These are phyloP conservation scores for Gnomoniopsis smithogilvyi DNA, from an alignment of 2,329 filamentous ascomycete species.

Conservation along the genomic window DNA sequence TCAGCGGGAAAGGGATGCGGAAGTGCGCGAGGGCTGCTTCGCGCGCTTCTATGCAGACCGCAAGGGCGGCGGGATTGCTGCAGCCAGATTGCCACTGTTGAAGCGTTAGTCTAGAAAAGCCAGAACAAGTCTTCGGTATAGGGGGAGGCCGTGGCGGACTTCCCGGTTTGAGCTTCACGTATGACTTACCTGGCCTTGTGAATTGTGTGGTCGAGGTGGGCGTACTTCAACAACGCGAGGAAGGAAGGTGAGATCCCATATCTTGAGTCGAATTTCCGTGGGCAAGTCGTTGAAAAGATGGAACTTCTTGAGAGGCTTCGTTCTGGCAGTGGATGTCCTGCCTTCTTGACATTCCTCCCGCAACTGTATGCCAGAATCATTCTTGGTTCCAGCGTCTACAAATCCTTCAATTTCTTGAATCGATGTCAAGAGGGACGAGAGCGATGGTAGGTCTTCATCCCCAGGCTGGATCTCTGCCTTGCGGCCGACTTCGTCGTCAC, in stretches of 20 bases:
- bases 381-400: neutral
- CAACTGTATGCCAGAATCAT: neutral
- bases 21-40: slow-evolving; percentile 28
- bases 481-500: neutral
- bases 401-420: neutral
- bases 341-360: neutral
- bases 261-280: slow-evolving; percentile 32
- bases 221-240: slow-evolving; percentile 33
- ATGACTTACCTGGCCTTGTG: slow-evolving; percentile 16
- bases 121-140: neutral
- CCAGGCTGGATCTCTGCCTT: neutral
- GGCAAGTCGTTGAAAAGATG: slow-evolving; percentile 29
- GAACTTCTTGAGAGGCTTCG: slow-evolving; percentile 20
- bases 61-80: slow-evolving; percentile 30
- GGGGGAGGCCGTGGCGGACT: neutral
- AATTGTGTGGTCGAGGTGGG: slow-evolving; percentile 28
- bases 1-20: slow-evolving; percentile 28
- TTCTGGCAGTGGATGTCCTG: neutral
- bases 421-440: slow-evolving; percentile 5
- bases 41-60: slow-evolving; percentile 31
- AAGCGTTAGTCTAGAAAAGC: neutral
- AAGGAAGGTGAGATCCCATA: slow-evolving; percentile 31
- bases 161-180: too few relatives aligned
- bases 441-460: slow-evolving; percentile 3
- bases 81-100: slow-evolving; percentile 29